phyloP scores from a whole-genome alignment of 441 rosid species.

The Capsella rubella region DNA sequence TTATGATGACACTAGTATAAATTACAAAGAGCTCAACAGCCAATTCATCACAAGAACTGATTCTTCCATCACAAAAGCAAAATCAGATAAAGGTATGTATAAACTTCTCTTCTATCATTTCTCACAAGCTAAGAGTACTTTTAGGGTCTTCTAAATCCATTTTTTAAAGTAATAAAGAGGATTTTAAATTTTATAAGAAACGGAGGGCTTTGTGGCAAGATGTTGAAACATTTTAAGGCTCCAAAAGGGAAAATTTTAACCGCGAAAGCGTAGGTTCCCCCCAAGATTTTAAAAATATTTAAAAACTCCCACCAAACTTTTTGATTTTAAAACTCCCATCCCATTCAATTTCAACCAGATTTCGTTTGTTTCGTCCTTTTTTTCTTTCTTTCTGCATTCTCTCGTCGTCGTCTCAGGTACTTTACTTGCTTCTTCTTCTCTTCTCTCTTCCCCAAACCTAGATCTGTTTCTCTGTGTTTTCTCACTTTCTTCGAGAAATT shows the following conservation, averaged over 20 bases:
- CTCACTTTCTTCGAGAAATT: not conserved
- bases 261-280: constrained; percentile 30
- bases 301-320: constrained; percentile 43
- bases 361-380: constrained; percentile 9
- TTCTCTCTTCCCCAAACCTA: constrained; percentile 2
- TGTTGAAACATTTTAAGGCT: not conserved
- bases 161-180: not conserved
- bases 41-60: not conserved
- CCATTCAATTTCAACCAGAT: constrained; percentile 8
- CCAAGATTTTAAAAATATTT: constrained; percentile 31
- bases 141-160: not conserved
- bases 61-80: not conserved
- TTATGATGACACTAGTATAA: not conserved
- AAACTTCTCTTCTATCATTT: not conserved
- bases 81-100: not conserved
- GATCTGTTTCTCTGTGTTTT: not conserved
- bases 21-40: not conserved
- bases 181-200: constrained; percentile 1
- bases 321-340: constrained; percentile 20
- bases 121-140: not conserved
- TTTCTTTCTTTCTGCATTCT: not conserved
- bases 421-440: not conserved
- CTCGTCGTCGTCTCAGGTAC: constrained; percentile 32
- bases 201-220: constrained; percentile 16
- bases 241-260: constrained; percentile 6